These are phyloP conservation scores for Botrytis pseudocinerea DNA, from an alignment of 2,329 filamentous ascomycete genomes.

Conservation along the genomic window DNA sequence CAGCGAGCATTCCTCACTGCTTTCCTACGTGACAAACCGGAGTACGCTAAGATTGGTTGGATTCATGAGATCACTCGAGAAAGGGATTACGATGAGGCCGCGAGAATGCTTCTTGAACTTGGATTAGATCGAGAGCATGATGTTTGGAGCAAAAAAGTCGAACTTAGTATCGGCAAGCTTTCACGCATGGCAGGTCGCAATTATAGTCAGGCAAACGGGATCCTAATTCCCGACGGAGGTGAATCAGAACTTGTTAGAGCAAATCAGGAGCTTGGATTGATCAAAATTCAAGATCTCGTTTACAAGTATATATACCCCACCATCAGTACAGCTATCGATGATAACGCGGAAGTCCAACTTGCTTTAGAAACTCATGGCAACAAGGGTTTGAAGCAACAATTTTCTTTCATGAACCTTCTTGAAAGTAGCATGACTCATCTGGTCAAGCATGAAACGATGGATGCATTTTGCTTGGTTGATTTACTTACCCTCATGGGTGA, in stretches of 20 bases:
- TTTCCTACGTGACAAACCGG: slow-evolving; percentile 72
- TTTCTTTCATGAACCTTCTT: slow-evolving; percentile 69
- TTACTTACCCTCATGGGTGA: slow-evolving; percentile 72
- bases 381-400: slow-evolving; percentile 56
- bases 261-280: slow-evolving; percentile 42
- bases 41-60: slow-evolving; percentile 81
- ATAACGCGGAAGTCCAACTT: slow-evolving; percentile 73
- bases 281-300: slow-evolving; percentile 77
- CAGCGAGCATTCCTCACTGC: slow-evolving; percentile 69
- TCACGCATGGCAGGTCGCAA: slow-evolving; percentile 64
- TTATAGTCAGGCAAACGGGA: slow-evolving; percentile 44
- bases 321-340: slow-evolving; percentile 73
- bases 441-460: slow-evolving; percentile 70
- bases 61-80: slow-evolving; percentile 87
- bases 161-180: slow-evolving; percentile 86
- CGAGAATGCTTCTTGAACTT: slow-evolving; percentile 67
- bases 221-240: slow-evolving; percentile 31
- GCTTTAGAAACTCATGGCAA: slow-evolving; percentile 63
- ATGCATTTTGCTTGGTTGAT: slow-evolving; percentile 66
- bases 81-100: slow-evolving; percentile 72
- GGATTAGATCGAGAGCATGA: slow-evolving; percentile 73
- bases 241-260: slow-evolving; percentile 43
- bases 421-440: slow-evolving; percentile 69
- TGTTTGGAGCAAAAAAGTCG: slow-evolving; percentile 90
- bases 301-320: slow-evolving; percentile 69